Percentiles rank a stretch among this genome's conserved stretches.
phyloP scores from a whole-genome alignment of 495 filamentous ascomycete species.

The Eremomyces bilateralis region DNA sequence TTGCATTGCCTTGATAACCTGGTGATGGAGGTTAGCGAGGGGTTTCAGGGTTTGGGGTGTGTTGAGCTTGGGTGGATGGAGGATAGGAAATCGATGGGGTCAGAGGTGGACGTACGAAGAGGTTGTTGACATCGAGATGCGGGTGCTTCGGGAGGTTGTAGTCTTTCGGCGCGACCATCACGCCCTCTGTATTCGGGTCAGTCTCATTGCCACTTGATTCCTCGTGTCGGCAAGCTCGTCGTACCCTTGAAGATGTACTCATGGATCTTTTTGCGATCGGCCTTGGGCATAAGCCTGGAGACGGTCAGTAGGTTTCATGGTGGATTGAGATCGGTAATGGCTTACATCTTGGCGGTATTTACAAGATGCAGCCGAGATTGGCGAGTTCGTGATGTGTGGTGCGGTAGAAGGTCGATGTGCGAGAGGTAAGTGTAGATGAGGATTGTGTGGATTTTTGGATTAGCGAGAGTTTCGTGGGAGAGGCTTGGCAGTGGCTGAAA shows the following conservation, averaged over 20 bases:
- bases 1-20: slow-evolving; percentile 95
- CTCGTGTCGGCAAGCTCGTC: slow-evolving; percentile 5
- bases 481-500: too few relatives aligned
- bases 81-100: not conserved
- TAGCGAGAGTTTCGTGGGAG: too few relatives aligned
- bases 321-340: slow-evolving; percentile 8
- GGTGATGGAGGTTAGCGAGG: slow-evolving; percentile 5
- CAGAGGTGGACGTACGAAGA: slow-evolving; percentile 35
- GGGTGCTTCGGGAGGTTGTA: slow-evolving; percentile 82
- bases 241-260: slow-evolving; percentile 98
- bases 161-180: slow-evolving; percentile 98
- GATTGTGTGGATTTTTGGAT: too few relatives aligned
- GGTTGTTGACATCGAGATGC: slow-evolving; percentile 97
- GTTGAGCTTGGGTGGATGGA: not conserved
- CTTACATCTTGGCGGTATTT: slow-evolving; percentile 33
- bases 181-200: slow-evolving; percentile 48
- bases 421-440: too few relatives aligned
- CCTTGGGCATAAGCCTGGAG: slow-evolving; percentile 89
- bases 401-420: too few relatives aligned
- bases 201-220: slow-evolving; percentile 10
- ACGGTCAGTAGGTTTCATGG: slow-evolving; percentile 5
- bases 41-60: not conserved
- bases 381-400: too few relatives aligned
- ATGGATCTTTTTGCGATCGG: slow-evolving; percentile 99
- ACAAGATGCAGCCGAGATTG: too few relatives aligned